These are phyloP conservation scores for Russula compacta DNA, from an alignment of 768 basidiomycete species.

Conservation along the genomic window DNA sequence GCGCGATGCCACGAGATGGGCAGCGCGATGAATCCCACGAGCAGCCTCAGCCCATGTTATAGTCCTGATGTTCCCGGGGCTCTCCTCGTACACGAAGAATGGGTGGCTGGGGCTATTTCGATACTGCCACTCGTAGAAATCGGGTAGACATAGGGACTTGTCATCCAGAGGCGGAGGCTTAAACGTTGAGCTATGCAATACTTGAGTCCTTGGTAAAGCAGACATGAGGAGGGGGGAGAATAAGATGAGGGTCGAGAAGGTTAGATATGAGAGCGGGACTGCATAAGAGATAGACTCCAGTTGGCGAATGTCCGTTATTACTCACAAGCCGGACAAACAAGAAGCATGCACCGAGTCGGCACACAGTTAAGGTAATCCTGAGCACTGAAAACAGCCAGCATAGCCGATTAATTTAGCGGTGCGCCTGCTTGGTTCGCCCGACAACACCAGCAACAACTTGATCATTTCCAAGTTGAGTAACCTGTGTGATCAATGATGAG, in stretches of 20 bases:
- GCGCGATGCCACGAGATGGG: conserved; percentile 5
- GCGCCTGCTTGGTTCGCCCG: neutral
- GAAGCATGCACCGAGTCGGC: neutral
- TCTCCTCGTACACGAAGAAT: conserved; percentile 18
- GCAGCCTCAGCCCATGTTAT: conserved; percentile 19
- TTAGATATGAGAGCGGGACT: neutral
- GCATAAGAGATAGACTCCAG: neutral
- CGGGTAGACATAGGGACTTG: conserved; percentile 20
- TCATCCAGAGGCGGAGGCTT: conserved; percentile 22
- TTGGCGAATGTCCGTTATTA: neutral
- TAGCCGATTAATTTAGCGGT: neutral
- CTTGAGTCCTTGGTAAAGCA: conserved; percentile 20
- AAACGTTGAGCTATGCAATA: conserved; percentile 18
- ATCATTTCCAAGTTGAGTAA: too few species aligned
- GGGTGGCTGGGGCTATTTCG: conserved; percentile 21
- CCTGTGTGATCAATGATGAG: too few species aligned
- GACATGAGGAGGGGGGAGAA: conserved; percentile 1
- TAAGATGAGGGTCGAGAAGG: neutral
- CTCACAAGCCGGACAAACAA: conserved; percentile 4
- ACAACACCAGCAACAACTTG: neutral
- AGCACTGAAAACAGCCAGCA: neutral
- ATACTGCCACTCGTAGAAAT: conserved; percentile 25
- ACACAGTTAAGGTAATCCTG: too few species aligned
- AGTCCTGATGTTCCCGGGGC: conserved; percentile 7
- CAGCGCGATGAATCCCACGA: conserved; percentile 20